Base-by-base conservation (phyloP, 129 eudicot species). In the Artemisia tridentata region DNA sequence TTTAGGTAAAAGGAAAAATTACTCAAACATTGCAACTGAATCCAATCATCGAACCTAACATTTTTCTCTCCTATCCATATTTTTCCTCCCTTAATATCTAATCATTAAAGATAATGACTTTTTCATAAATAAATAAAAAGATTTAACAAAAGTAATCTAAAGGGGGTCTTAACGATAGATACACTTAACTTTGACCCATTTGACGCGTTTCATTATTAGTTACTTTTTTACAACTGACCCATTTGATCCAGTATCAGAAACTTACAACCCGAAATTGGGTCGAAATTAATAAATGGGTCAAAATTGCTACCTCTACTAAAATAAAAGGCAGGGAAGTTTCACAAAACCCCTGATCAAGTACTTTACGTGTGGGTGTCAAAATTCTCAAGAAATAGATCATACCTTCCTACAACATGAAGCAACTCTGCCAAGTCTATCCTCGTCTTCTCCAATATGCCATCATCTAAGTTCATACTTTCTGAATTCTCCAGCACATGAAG, bases 391-490 rank as follows among this genome's bases (percentile, higher is more conserved):
- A 75, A 67, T 51, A 53, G 70, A 65, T 31, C 62, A 23, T 84
- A 88, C 96, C 98, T 86, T 87, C 98, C 98, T 49, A 79, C 86
- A 18, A 41, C 74, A 75, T 89, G 98, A 76, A 92, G 96, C 71
- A 92, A 62, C 61, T 89, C 98, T 58, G 95, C 91, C 83, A 92
- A 87, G 73, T 92, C 95, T 68, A 86, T 68, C 80, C 95, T 85
- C 57, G 80, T 81, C 84, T 85, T 86, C 83, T 88, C 95, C 83
- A 89, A 75, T 46, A 83, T 38, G 31, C 66, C 50, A 69, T 89
- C 88, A 62, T 92, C 91, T 65, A 81, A 49, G 51, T 75, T 83
- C 78, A 78, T 76, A 77, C 46, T 63, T 65, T 76, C 76, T 52
- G 96, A 83, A 65, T 69, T 80, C 79, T 77, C 81, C 10, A 88